These are phyloP conservation scores for Smallanthus sonchifolius DNA, from an alignment of 129 eudicot genomes.

Conservation along the genomic window DNA sequence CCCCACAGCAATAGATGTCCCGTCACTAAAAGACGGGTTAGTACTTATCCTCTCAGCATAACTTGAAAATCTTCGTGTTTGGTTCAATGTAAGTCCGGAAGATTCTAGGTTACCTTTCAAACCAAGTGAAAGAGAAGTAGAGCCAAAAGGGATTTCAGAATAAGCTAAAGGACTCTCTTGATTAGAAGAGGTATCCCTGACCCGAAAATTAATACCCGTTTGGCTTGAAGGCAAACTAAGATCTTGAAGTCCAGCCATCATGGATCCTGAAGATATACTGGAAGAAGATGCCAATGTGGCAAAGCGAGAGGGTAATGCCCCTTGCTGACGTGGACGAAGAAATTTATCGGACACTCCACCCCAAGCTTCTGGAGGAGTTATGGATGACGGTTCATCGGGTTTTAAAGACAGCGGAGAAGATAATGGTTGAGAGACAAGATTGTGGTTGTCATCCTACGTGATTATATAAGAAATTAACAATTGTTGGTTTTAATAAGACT, in stretches of 20 bases:
- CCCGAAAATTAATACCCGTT: constrained; percentile 39
- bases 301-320: constrained; percentile 61
- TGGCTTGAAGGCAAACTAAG: constrained; percentile 47
- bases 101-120: constrained; percentile 48
- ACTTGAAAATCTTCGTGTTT: constrained; percentile 64
- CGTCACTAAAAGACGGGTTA: constrained; percentile 60
- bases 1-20: constrained; percentile 48
- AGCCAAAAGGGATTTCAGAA: constrained; percentile 49
- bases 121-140: constrained; percentile 46
- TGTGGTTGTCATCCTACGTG: constrained; percentile 58
- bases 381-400: constrained; percentile 59
- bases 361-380: constrained; percentile 98
- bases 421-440: constrained; percentile 42
- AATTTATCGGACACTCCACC: constrained; percentile 73
- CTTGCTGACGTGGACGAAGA: constrained; percentile 49
- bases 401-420: constrained; percentile 52
- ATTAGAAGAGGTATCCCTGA: constrained; percentile 42
- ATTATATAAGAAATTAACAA: neutral
- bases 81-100: constrained; percentile 47
- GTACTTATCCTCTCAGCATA: constrained; percentile 95
- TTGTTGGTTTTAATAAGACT: neutral
- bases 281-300: constrained; percentile 46
- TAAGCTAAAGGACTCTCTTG: constrained; percentile 48
- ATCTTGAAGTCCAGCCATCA: constrained; percentile 69
- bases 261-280: constrained; percentile 48